Percentiles rank a stretch among this genome's conserved stretches.
These are phyloP conservation scores for Mycena amicta DNA, from an alignment of 768 basidiomycete genomes.

Conservation along the genomic window DNA sequence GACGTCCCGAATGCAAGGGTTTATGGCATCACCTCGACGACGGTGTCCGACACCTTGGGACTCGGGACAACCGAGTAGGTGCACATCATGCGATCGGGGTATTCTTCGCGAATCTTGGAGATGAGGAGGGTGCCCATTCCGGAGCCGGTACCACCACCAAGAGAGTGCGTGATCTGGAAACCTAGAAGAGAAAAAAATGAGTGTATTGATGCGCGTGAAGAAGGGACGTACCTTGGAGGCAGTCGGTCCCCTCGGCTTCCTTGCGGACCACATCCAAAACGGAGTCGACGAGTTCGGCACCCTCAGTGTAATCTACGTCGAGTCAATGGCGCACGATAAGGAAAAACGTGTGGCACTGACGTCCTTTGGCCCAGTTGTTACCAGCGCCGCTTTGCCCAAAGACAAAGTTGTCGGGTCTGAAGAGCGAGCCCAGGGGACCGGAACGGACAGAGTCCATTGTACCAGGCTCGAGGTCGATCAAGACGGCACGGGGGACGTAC, in stretches of 20 bases:
- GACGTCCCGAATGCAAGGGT: neutral
- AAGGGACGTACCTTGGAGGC: slow-evolving; percentile 83
- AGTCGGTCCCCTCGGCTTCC: slow-evolving; percentile 97
- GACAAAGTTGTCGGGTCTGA: slow-evolving; percentile 98
- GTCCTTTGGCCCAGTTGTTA: slow-evolving; percentile 99
- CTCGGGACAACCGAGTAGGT: slow-evolving; percentile 98
- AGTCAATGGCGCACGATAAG: slow-evolving; percentile 16
- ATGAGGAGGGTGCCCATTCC: slow-evolving; percentile 99
- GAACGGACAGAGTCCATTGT: slow-evolving; percentile 93
- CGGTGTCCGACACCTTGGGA: slow-evolving; percentile 98
- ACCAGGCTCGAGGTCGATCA: slow-evolving; percentile 97
- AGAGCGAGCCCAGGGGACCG: slow-evolving; percentile 87
- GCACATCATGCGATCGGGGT: slow-evolving; percentile 99
- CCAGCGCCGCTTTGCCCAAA: slow-evolving; percentile 98
- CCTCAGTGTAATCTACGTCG: slow-evolving; percentile 80
- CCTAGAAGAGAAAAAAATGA: slow-evolving; percentile 47
- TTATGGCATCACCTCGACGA: slow-evolving; percentile 73
- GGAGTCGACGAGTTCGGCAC: slow-evolving; percentile 97
- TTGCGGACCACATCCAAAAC: slow-evolving; percentile 98
- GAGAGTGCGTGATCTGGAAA: slow-evolving; percentile 98
- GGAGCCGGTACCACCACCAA: slow-evolving; percentile 98
- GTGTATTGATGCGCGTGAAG: neutral
- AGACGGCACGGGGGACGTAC: slow-evolving; percentile 97
- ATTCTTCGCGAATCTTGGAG: slow-evolving; percentile 99
- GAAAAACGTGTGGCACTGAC: slow-evolving; percentile 38